Evolutionary conservation across 2,329 filamentous ascomycete genomes (phyloP), one percentile per base, ranked within the genome.

Genomic region (Aspergillus hortae): DNA sequence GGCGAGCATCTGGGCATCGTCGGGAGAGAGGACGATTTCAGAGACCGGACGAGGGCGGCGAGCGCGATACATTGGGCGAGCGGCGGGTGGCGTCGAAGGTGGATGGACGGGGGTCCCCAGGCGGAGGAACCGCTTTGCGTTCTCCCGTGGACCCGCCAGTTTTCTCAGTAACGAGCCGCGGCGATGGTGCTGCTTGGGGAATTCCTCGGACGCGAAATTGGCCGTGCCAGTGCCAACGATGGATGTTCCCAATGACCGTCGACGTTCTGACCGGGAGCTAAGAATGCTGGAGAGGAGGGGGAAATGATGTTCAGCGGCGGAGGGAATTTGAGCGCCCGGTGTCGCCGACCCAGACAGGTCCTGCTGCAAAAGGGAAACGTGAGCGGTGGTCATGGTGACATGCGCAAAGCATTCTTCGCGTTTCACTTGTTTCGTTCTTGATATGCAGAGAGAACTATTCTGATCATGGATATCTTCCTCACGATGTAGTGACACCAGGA

Each of bases 61-160:
- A 41, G 57, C 53, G 47, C 62, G 55, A 53, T 62, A 52, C 61
- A 67, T 55, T 51, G 61, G 48, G 59, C 60, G 57, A 54, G 60
- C 50, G 46, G 51, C 51, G 46, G 52, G 49, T 55, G 62, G 64
- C 52, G 64, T 55, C 44, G 62, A 48, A 21, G 53, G 52, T 43
- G 55, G 50, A 46, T 61, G 47, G 19, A 53, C 50, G 43, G 55
- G 50, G 25, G 67, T 61, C 44, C 67, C 67, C 54, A 76, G 59
- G 62, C 73, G 72, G 61, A 77, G 67, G 60, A 77, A 65, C 52
- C 72, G 69, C 66, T 77, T 77, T 59, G 73, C 74, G 67, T 74
- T 72, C 57, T 77, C 73, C 55, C 73, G 72, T 67, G 74, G 66
- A 51, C 69, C 66, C 65, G 74, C 73, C 68, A 77, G 68, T 59